A percentile compares a stretch with the other conserved stretches of the same genome.
Conservation (phyloP, 148 eudicot species). For the Vaccinium corymbosum region DNA sequence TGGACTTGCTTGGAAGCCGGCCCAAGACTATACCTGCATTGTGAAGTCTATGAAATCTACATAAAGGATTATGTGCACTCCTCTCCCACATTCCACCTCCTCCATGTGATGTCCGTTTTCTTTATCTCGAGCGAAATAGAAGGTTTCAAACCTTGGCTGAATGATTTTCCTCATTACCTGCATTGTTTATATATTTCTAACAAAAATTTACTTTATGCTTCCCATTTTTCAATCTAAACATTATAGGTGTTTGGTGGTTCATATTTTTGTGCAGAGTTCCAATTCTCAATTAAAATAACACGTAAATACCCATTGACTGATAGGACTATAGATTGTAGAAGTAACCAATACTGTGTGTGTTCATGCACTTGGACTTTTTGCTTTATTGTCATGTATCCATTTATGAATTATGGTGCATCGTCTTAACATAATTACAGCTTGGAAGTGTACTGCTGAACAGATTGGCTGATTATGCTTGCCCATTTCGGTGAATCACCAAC, state of each 20-base stretch:
- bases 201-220: background rate
- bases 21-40: too few relatives aligned
- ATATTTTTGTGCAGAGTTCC: background rate
- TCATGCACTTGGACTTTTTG: slow-evolving; percentile 1
- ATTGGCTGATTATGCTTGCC: background rate
- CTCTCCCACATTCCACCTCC: too few relatives aligned
- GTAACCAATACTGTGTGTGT: background rate
- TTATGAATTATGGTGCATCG: background rate
- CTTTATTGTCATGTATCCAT: background rate
- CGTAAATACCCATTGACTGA: background rate
- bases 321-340: background rate
- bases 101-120: too few relatives aligned
- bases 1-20: too few relatives aligned
- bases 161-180: too few relatives aligned
- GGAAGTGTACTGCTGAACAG: background rate
- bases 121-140: too few relatives aligned
- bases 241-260: background rate
- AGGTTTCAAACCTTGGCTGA: too few relatives aligned
- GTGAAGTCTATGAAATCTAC: too few relatives aligned
- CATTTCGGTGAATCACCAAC: slow-evolving; percentile 12
- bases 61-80: too few relatives aligned
- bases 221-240: background rate
- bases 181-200: too few relatives aligned
- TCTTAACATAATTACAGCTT: background rate
- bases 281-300: background rate